phyloP scores from a whole-genome alignment of 129 eudicot species.

The Logfia minima region DNA sequence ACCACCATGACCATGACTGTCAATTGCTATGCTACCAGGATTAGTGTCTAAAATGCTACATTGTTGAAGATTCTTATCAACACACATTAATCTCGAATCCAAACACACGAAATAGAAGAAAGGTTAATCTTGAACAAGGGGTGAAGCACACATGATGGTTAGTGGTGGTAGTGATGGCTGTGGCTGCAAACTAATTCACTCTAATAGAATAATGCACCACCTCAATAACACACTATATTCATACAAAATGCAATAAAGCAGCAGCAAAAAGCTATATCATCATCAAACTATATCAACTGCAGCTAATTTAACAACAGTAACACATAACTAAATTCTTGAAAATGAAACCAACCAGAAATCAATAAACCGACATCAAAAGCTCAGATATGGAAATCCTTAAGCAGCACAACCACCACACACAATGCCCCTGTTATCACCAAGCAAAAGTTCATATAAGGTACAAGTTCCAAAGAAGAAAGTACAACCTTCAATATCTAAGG shows the following conservation, averaged over 20 bases:
- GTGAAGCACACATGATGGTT: not conserved
- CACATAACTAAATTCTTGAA: constrained; percentile 23
- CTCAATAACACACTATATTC: not conserved
- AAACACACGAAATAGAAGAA: not conserved
- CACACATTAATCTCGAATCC: not conserved
- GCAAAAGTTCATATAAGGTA: constrained; percentile 1
- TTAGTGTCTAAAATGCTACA: no score
- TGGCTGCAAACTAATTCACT: not conserved
- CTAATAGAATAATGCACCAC: not conserved
- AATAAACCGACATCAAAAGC: constrained; percentile 25
- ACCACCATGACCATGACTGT: no score
- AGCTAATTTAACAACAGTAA: constrained; percentile 26
- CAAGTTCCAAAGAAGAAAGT: not conserved
- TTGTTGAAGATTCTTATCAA: not conserved
- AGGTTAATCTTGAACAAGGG: not conserved
- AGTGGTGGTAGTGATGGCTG: not conserved
- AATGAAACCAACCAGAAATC: constrained; percentile 17
- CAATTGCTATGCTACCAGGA: no score
- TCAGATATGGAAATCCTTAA: not conserved
- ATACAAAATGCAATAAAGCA: constrained; percentile 14
- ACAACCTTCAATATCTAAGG: not conserved
- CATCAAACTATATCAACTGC: constrained; percentile 24
- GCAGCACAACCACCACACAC: constrained; percentile 41
- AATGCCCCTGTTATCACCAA: constrained; percentile 27
- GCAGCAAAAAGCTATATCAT: constrained; percentile 3